These are phyloP conservation scores for Oryza meridionalis DNA, from an alignment of 176 grass and related monocot species.

Conservation along the genomic window DNA sequence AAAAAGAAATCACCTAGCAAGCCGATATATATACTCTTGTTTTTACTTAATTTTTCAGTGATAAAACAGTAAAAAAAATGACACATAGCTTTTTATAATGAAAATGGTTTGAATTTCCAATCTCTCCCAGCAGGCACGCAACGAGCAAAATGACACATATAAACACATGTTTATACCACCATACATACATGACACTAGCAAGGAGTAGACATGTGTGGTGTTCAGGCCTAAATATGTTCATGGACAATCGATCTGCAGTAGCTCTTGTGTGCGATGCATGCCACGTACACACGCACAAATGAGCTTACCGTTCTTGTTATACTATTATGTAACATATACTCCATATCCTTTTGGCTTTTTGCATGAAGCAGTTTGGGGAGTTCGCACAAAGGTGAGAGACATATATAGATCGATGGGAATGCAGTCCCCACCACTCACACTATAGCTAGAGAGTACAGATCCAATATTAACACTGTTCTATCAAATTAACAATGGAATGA, in stretches of 20 bases:
- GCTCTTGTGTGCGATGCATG: neutral
- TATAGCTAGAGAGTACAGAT: neutral
- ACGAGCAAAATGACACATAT: neutral
- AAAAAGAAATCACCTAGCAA: too few species aligned
- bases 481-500: constrained; percentile 11
- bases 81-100: too few species aligned
- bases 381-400: neutral
- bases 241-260: too few species aligned
- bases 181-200: neutral
- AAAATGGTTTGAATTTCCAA: too few species aligned
- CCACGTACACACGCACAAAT: neutral
- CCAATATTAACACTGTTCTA: neutral
- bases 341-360: neutral
- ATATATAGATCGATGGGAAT: neutral
- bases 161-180: neutral
- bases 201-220: neutral
- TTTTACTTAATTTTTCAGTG: neutral
- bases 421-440: neutral
- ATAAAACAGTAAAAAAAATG: too few species aligned
- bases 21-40: neutral
- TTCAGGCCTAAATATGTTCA: neutral
- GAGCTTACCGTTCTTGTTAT: neutral
- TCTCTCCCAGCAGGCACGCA: too few species aligned
- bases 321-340: neutral
- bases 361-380: neutral